phyloP scores from a whole-genome alignment of 1,284 basidiomycete species.

The Takashimella tepidaria region DNA sequence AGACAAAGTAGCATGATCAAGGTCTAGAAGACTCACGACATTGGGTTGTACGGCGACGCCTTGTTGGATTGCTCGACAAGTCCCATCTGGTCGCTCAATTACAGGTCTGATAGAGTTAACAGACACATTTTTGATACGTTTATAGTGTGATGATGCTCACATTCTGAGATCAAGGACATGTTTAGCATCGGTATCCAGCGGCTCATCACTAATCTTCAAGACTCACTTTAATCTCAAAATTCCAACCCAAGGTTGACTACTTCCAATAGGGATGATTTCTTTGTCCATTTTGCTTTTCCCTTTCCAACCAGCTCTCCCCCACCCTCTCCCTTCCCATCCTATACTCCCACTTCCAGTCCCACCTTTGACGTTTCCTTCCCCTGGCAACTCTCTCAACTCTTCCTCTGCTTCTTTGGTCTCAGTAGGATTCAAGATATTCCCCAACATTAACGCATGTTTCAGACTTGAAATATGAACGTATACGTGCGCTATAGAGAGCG shows the following conservation, averaged over 20 bases:
- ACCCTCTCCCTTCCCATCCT: slow-evolving; percentile 1
- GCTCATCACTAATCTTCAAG: not conserved
- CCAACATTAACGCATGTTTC: slow-evolving; percentile 73
- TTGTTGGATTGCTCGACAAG: slow-evolving; percentile 76
- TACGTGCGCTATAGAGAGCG: slow-evolving; percentile 57
- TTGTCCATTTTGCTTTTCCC: slow-evolving; percentile 35
- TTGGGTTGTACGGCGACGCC: slow-evolving; percentile 67
- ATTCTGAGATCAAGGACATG: slow-evolving; percentile 4
- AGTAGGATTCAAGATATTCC: slow-evolving; percentile 54
- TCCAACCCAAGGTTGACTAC: slow-evolving; percentile 85
- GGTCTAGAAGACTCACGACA: slow-evolving; percentile 36
- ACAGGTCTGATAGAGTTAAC: slow-evolving; percentile 62
- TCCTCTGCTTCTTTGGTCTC: slow-evolving; percentile 48
- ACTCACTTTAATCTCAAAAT: slow-evolving; percentile 78
- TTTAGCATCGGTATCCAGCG: not conserved
- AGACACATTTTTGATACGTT: too few species aligned
- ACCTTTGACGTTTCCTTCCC: slow-evolving; percentile 10
- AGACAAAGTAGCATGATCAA: not conserved
- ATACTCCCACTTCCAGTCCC: slow-evolving; percentile 9
- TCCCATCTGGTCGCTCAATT: slow-evolving; percentile 60
- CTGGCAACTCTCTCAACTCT: slow-evolving; percentile 43
- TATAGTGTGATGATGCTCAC: slow-evolving; percentile 7
- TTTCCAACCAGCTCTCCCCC: not conserved
- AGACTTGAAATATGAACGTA: slow-evolving; percentile 89
- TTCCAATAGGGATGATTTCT: slow-evolving; percentile 57